Conservation (phyloP, 2,329 filamentous ascomycete species). For the Aspergillus ochraceus region DNA sequence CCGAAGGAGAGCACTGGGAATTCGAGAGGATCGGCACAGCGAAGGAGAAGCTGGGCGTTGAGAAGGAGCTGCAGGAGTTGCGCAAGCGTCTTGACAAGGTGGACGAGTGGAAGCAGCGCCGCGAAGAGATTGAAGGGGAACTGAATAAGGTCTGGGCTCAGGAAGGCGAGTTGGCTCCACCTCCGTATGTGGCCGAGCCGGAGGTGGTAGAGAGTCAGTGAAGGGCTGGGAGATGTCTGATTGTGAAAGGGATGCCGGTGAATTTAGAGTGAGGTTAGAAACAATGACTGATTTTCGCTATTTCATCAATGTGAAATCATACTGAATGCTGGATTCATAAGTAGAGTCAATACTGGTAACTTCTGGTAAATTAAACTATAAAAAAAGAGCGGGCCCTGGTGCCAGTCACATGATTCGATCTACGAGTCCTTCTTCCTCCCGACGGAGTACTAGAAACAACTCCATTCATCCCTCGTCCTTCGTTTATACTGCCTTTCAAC, state of each 20-base stretch:
- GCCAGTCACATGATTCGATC: neutral
- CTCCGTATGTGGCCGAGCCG: slow-evolving; percentile 33
- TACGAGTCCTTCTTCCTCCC: neutral
- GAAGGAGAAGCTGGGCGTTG: slow-evolving; percentile 87
- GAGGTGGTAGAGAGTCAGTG: slow-evolving; percentile 10
- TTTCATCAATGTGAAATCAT: no score
- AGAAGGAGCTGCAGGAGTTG: slow-evolving; percentile 84
- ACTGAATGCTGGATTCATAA: no score
- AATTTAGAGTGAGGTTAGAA: neutral
- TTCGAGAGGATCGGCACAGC: slow-evolving; percentile 93
- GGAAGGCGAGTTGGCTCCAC: slow-evolving; percentile 40
- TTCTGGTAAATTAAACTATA: no score
- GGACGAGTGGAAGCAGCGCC: slow-evolving; percentile 76
- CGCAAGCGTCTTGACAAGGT: slow-evolving; percentile 78
- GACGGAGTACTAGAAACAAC: neutral
- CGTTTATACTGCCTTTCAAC: neutral
- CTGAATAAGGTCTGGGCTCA: slow-evolving; percentile 64
- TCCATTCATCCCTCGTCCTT: neutral
- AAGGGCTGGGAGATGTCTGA: neutral
- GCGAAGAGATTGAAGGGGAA: slow-evolving; percentile 79
- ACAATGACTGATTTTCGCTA: no score
- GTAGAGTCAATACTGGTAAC: no score
- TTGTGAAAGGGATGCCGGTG: neutral
- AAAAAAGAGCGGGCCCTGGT: no score
- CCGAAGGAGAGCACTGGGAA: slow-evolving; percentile 83